Base-by-base conservation (phyloP, 2,329 filamentous ascomycete genomes). In the Colletotrichum spaethianum region DNA sequence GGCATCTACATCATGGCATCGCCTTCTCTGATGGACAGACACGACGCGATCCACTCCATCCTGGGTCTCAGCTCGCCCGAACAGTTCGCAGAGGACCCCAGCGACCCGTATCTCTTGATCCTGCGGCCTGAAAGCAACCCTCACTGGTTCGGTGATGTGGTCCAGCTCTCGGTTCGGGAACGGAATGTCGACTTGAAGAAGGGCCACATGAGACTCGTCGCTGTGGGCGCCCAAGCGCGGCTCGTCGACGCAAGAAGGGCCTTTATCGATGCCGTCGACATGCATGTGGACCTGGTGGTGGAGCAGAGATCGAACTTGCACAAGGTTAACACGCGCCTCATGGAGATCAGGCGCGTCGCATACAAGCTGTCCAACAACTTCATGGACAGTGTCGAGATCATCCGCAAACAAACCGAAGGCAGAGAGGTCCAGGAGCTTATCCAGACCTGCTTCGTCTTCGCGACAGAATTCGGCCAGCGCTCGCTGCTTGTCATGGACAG, bases 281-380 rank as follows among this genome's bases (percentile, higher is more conserved):
- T 94, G 81, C 93, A 96, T 76, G 89, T 99, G 40, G 95, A 97
- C 78, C 92, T 98, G 65, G 88, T 97, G 12, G 93, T 98, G 66
- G 96, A 98, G 80, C 94, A 97, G 78, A 90, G 96, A 75, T 97
- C 96, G 26, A 98, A 98, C 79, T 88, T 99, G 48, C 93, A 94
- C 74, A 94, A 97, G 76, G 96, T 99, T 76, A 97, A 98, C 79
- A 86, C 92, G 62, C 93, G 97, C 80, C 85, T 99, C 74, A 96
- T 94, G 77, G 97, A 97, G 80, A 98, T 98, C 77, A 95, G 97
- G 77, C 95, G 95, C 80, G 97, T 97, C 2, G 94, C 96, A 3
- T 98, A 97, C 86, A 98, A 97, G 82, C 88, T 99, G 53, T 98
- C 95, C 63, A 98, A 98, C 83, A 94, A 95, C 8, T 98, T 99